phyloP scores from a whole-genome alignment of 257 asterid genomes.

The Knoxia roxburghii region DNA sequence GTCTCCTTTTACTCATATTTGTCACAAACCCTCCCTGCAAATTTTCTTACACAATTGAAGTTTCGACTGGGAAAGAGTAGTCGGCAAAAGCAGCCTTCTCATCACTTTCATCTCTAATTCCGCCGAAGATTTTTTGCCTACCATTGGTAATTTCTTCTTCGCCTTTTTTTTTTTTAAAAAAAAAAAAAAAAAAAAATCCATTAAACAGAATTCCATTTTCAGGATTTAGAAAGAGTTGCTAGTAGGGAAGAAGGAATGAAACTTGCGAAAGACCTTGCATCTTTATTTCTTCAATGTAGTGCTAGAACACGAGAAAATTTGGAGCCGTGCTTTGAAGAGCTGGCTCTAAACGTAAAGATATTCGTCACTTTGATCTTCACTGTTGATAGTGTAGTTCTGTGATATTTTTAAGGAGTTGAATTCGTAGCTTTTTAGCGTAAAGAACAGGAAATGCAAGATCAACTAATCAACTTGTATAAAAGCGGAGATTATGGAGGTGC shows the following conservation, averaged over 20 bases:
- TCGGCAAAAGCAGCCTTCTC: conserved; percentile 93
- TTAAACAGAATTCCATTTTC: conserved; percentile 14
- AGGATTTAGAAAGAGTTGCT: conserved; percentile 81
- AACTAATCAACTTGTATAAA: neutral
- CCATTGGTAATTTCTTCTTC: conserved; percentile 50
- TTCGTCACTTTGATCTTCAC: conserved; percentile 3
- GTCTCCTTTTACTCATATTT: no score
- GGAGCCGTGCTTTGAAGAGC: conserved; percentile 73
- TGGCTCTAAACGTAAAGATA: conserved; percentile 56
- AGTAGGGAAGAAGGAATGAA: conserved; percentile 74
- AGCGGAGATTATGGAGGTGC: conserved; percentile 87
- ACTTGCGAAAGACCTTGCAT: conserved; percentile 74
- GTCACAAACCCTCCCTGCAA: no score
- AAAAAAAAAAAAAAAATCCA: no score
- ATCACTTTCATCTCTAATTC: conserved; percentile 75
- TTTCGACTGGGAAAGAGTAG: no score
- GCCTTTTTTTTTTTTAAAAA: no score
- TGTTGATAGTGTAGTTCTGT: neutral
- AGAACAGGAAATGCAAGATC: neutral
- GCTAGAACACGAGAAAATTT: conserved; percentile 87
- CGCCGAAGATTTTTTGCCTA: conserved; percentile 73
- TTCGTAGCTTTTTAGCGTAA: neutral
- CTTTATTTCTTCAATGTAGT: conserved; percentile 78
- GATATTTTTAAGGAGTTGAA: neutral
- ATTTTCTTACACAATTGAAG: no score